These are phyloP conservation scores for Gentiana macrophylla DNA, from an alignment of 257 asterid genomes.

Conservation along the genomic window DNA sequence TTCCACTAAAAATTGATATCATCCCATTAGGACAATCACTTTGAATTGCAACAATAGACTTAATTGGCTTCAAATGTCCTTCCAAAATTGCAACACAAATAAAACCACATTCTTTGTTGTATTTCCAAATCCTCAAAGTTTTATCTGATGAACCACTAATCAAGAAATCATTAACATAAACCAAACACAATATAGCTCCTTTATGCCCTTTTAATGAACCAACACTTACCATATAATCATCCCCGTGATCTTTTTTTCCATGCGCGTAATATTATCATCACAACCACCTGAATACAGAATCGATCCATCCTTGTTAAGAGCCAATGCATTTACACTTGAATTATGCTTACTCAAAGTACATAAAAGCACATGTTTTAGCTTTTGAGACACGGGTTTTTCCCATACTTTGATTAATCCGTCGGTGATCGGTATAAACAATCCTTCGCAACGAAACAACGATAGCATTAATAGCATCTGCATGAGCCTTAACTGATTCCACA, in stretches of 20 bases:
- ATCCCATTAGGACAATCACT: slow-evolving; percentile 14
- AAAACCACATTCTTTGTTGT: slow-evolving; percentile 10
- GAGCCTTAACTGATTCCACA: slow-evolving; percentile 33
- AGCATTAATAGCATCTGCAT: slow-evolving; percentile 47
- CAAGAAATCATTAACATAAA: slow-evolving; percentile 21
- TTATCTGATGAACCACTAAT: slow-evolving; percentile 52
- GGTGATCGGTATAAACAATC: slow-evolving; percentile 38
- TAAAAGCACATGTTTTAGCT: slow-evolving; percentile 4
- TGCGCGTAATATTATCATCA: slow-evolving; percentile 20
- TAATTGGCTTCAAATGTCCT: slow-evolving; percentile 45
- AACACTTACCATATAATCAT: slow-evolving; percentile 10
- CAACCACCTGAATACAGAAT: slow-evolving; percentile 41
- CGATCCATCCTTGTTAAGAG: slow-evolving; percentile 25
- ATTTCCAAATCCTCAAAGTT: slow-evolving; percentile 43
- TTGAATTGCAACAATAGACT: slow-evolving; percentile 26
- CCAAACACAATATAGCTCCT: slow-evolving; percentile 37
- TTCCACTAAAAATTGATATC: slow-evolving; percentile 40
- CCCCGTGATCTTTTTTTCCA: slow-evolving; percentile 22
- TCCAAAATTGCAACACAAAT: slow-evolving; percentile 29
- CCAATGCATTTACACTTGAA: slow-evolving; percentile 44
- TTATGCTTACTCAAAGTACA: slow-evolving; percentile 19
- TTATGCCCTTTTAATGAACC: slow-evolving; percentile 33
- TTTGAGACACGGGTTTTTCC: slow-evolving; percentile 8
- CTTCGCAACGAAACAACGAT: slow-evolving; percentile 18
- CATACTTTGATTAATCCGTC: slow-evolving; percentile 43